These are phyloP conservation scores for Trichoderma sp. DNA, from an alignment of 2,329 filamentous ascomycete species.

Conservation along the genomic window DNA sequence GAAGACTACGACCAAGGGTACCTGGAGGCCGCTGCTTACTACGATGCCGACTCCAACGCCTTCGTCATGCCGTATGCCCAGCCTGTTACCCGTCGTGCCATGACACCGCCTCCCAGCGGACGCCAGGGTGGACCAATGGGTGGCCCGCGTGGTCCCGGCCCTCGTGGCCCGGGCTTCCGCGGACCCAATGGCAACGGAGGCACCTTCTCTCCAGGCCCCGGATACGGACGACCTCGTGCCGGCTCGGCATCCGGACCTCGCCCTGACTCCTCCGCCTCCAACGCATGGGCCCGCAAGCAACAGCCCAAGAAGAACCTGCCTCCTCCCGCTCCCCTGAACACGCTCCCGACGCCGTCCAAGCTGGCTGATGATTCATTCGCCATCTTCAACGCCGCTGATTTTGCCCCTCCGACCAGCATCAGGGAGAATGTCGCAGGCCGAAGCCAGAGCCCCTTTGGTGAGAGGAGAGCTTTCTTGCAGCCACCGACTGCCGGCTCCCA, in stretches of 20 bases:
- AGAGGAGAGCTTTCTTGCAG: constrained; percentile 73
- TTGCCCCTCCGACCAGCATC: constrained; percentile 74
- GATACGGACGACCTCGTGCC: constrained; percentile 56
- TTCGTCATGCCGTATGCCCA: constrained; percentile 84
- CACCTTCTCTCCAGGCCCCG: constrained; percentile 48
- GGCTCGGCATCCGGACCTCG: constrained; percentile 44
- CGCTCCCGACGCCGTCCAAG: constrained; percentile 82
- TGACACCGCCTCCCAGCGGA: constrained; percentile 83
- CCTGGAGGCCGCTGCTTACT: constrained; percentile 64
- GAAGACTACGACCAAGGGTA: constrained; percentile 76
- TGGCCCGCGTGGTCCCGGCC: constrained; percentile 31
- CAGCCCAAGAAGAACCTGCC: constrained; percentile 56
- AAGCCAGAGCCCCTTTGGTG: constrained; percentile 64
- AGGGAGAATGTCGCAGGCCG: constrained; percentile 70
- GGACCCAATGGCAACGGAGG: constrained; percentile 43
- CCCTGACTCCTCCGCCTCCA: constrained; percentile 67
- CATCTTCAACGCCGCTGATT: constrained; percentile 70
- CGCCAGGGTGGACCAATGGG: constrained; percentile 44
- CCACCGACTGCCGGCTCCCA: constrained; percentile 74
- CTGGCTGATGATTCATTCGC: constrained; percentile 80
- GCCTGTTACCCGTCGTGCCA: constrained; percentile 83
- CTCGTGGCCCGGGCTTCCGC: constrained; percentile 32
- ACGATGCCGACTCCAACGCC: constrained; percentile 66
- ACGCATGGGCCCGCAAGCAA: constrained; percentile 48
- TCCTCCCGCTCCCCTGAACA: constrained; percentile 71